Base-by-base conservation (phyloP, 768 basidiomycete genomes). In the Lanmaoa rubissima region DNA sequence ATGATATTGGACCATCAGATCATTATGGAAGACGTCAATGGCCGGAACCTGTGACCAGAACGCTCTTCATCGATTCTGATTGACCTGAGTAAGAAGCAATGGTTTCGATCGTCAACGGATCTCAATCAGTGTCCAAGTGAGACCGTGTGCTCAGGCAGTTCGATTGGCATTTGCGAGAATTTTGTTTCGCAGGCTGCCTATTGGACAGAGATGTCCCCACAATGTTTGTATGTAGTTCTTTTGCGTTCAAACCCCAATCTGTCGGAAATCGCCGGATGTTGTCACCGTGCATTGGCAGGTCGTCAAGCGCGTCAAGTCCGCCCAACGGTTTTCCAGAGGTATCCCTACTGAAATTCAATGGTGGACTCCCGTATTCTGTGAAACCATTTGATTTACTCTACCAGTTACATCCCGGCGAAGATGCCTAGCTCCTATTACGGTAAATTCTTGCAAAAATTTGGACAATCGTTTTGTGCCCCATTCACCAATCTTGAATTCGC, bases 11-110 rank as follows among this genome's bases (percentile, higher is more conserved):
- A 35, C 17, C 17, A 32, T 64, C 31, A 61, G 73, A 45, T 48
- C 54, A 47, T 39, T 51, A 45, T 14, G 54, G 43, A 42, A 26
- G 50, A 51, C 1, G 21, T 45, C 17, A 39, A 52, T 35, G 24
- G 31, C 26, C 10, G 32, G 16, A 53, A 78, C 86, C 86, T 74
- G 86, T 87, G 51, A 87, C 69, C 17, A 85, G 71, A 26, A 86
- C 74, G 59, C 76, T 85, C 77, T 81, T 73, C 53, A 66, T 66
- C 55, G 65, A 41, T 14, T 61, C 46, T 31, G 40, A 36, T 40
- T 39, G 44, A 48, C 43, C 35, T 28, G 49, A 31, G 49, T 14
- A 24, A 34, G 21, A n/a, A 14, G 17, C 17, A 21, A 35, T n/a
- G 35, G 10, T 32, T 24, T 48, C 24, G 42, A 45, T 38, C 11